Evolutionary conservation across 2,329 filamentous ascomycete species (phyloP).

Genomic region (Neopestalotiopsis clavispora): DNA sequence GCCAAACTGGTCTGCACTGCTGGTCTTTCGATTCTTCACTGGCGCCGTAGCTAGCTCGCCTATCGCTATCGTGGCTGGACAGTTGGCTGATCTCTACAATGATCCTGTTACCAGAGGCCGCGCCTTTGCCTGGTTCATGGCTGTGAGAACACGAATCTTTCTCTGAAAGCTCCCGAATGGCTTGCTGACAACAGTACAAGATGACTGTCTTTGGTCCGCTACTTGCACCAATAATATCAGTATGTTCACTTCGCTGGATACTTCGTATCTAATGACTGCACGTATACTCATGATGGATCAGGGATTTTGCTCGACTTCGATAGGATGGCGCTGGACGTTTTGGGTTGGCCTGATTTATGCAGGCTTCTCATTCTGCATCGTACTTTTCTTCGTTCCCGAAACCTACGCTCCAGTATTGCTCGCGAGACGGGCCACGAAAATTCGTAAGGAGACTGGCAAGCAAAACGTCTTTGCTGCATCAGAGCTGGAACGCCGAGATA

Average conservation of each 20-base stretch:
- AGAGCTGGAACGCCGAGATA: constrained; percentile 64
- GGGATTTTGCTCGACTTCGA: constrained; percentile 33
- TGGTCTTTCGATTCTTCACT: constrained; percentile 59
- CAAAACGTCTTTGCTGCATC: constrained; percentile 58
- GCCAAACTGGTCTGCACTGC: constrained; percentile 55
- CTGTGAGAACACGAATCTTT: constrained; percentile 42
- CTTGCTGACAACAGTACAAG: constrained; percentile 33
- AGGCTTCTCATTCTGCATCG: constrained; percentile 61
- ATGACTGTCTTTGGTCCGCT: constrained; percentile 70
- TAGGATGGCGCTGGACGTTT: constrained; percentile 74
- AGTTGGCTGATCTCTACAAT: constrained; percentile 70
- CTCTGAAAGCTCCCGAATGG: background rate
- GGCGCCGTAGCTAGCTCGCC: constrained; percentile 62
- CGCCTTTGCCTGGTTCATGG: constrained; percentile 69
- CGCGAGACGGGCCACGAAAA: constrained; percentile 56
- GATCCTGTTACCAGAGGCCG: constrained; percentile 60
- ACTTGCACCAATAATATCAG: constrained; percentile 66
- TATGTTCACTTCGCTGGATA: background rate
- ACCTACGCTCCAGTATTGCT: constrained; percentile 66
- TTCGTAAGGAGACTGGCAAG: constrained; percentile 61
- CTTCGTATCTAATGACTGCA: background rate
- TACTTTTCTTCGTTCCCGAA: constrained; percentile 66
- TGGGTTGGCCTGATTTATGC: constrained; percentile 75
- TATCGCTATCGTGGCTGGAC: constrained; percentile 65
- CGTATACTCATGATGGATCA: background rate